Evolutionary conservation across 2,329 filamentous ascomycete species (phyloP).

Genomic region (Fusarium multiceps): DNA sequence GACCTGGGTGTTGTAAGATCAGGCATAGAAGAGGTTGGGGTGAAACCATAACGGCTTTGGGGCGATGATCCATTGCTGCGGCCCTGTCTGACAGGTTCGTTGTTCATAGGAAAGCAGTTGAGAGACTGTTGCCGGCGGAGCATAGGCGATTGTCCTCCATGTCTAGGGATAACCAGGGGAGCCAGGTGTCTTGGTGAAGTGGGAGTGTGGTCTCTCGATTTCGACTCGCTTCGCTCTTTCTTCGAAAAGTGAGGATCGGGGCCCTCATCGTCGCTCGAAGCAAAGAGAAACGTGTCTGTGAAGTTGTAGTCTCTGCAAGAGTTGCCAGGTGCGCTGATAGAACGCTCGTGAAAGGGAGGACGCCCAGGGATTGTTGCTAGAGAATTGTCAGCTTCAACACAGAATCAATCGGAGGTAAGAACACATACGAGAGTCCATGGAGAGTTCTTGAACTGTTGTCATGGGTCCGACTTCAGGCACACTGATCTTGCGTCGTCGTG

Average conservation of each 20-base stretch:
- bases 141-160: constrained; percentile 30
- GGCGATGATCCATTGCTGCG: constrained; percentile 60
- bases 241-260: constrained; percentile 39
- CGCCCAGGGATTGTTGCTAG: constrained; percentile 75
- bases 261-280: constrained; percentile 41
- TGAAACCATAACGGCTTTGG: constrained; percentile 55
- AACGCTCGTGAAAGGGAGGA: constrained; percentile 72
- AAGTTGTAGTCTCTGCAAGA: constrained; percentile 58
- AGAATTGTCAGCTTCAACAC: constrained; percentile 32
- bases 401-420: neutral
- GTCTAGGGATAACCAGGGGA: constrained; percentile 66
- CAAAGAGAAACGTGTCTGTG: constrained; percentile 42
- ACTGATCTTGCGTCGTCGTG: constrained; percentile 70
- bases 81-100: constrained; percentile 56
- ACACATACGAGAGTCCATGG: constrained; percentile 76
- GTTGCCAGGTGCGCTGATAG: constrained; percentile 69
- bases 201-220: constrained; percentile 42
- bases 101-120: constrained; percentile 60
- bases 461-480: constrained; percentile 73
- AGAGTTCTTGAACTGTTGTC: constrained; percentile 74
- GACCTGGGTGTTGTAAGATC: constrained; percentile 59
- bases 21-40: constrained; percentile 50
- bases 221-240: constrained; percentile 35
- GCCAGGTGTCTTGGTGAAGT: constrained; percentile 65
- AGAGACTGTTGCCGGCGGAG: constrained; percentile 54